Evolutionary conservation across 176 grass and related monocot species (phyloP).

Genomic region (Dendrocalamus sinicus): DNA sequence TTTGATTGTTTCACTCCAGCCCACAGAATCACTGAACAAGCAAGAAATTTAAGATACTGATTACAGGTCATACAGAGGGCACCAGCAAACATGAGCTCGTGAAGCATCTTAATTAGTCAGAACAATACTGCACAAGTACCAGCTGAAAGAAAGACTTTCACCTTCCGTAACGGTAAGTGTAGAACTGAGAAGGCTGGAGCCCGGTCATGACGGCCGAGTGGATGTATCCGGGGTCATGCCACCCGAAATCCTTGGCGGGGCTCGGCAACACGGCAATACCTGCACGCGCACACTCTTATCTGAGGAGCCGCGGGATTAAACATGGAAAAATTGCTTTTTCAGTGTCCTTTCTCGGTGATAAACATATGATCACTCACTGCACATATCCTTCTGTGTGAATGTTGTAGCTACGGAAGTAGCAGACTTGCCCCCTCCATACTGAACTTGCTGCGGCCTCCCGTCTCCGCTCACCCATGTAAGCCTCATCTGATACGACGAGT

Average conservation of each 20-base stretch:
- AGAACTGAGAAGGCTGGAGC: slow-evolving; percentile 65
- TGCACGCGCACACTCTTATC: not conserved
- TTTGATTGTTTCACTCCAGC: slow-evolving; percentile 60
- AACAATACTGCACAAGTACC: not conserved
- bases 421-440: slow-evolving; percentile 50
- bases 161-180: slow-evolving; percentile 80
- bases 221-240: slow-evolving; percentile 87
- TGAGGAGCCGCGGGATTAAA: not conserved
- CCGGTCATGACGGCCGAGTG: slow-evolving; percentile 75
- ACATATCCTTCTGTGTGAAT: slow-evolving; percentile 79
- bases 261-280: slow-evolving; percentile 43
- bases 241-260: slow-evolving; percentile 83
- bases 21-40: slow-evolving; percentile 66
- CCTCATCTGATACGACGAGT: slow-evolving; percentile 57
- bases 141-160: not conserved
- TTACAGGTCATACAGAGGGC: not conserved
- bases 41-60: not conserved
- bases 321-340: not conserved
- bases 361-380: slow-evolving; percentile 57
- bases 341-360: not conserved
- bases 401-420: slow-evolving; percentile 55
- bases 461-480: slow-evolving; percentile 91
- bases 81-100: not conserved
- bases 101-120: not conserved
- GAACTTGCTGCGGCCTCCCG: slow-evolving; percentile 65